phyloP scores from a whole-genome alignment of 371 early-diverging fungal species.

The Ecytonucleospora hepatopenaei region DNA sequence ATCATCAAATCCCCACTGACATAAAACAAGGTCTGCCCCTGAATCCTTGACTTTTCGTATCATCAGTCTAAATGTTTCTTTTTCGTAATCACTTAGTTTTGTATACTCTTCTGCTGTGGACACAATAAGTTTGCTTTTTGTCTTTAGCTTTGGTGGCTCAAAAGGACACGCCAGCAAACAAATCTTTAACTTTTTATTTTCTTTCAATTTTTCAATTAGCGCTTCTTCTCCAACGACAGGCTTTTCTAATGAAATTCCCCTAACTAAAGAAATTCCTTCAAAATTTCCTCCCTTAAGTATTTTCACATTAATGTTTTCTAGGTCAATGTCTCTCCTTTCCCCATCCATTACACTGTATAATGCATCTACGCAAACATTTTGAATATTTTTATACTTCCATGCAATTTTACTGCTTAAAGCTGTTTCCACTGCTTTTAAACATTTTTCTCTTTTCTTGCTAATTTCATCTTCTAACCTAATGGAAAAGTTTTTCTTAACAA shows the following conservation, averaged over 20 bases:
- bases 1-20: conserved; percentile 99
- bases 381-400: conserved; percentile 67
- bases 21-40: conserved; percentile 90
- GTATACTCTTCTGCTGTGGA: conserved; percentile 87
- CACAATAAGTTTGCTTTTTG: conserved; percentile 96
- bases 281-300: conserved; percentile 88
- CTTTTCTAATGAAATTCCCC: conserved; percentile 95
- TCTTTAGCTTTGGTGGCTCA: conserved; percentile 99
- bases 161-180: conserved; percentile 97
- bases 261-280: conserved; percentile 75
- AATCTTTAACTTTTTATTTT: conserved; percentile 80
- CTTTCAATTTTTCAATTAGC: conserved; percentile 96
- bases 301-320: conserved; percentile 95
- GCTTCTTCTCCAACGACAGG: too few species aligned
- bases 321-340: conserved; percentile 95
- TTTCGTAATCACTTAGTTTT: conserved; percentile 82
- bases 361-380: conserved; percentile 73
- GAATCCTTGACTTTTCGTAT: conserved; percentile 82
- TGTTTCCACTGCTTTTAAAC: conserved; percentile 89
- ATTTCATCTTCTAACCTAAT: conserved; percentile 12
- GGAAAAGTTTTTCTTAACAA: too few species aligned
- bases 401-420: conserved; percentile 85
- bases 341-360: conserved; percentile 86
- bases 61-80: conserved; percentile 85
- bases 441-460: conserved; percentile 14